Conservation (phyloP, 176 grass and related monocot species). For the Aegilops sharonensis region DNA sequence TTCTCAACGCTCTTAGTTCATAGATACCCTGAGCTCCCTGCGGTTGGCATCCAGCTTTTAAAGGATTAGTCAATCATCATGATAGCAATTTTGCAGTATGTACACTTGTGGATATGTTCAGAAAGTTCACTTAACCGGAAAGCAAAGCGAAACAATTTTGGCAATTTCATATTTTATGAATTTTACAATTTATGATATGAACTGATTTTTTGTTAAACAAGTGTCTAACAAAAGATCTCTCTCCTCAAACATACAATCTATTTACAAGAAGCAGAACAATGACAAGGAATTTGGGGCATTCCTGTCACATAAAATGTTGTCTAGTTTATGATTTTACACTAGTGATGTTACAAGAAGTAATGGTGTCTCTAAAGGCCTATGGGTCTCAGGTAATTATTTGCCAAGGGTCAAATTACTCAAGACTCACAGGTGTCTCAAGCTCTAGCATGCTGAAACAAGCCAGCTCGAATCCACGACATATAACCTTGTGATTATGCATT, state of each 20-base stretch:
- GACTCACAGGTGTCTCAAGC: not conserved
- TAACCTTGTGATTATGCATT: not conserved
- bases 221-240: not conserved
- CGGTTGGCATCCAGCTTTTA: slow-evolving; percentile 17
- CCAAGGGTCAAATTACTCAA: not conserved
- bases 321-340: too few relatives aligned
- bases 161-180: not conserved
- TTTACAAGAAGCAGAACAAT: not conserved
- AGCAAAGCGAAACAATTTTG: not conserved
- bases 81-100: not conserved
- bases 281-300: too few relatives aligned
- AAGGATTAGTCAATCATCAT: not conserved
- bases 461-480: not conserved
- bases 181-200: not conserved
- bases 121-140: not conserved
- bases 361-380: too few relatives aligned
- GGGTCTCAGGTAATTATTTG: too few relatives aligned
- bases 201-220: too few relatives aligned
- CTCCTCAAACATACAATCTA: not conserved
- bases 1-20: slow-evolving; percentile 24
- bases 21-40: not conserved
- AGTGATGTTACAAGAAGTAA: too few relatives aligned
- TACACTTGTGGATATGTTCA: not conserved
- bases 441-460: not conserved
- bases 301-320: too few relatives aligned